Evolutionary conservation across 306 rosid genomes (phyloP).

Genomic region (Begonia masoniana): DNA sequence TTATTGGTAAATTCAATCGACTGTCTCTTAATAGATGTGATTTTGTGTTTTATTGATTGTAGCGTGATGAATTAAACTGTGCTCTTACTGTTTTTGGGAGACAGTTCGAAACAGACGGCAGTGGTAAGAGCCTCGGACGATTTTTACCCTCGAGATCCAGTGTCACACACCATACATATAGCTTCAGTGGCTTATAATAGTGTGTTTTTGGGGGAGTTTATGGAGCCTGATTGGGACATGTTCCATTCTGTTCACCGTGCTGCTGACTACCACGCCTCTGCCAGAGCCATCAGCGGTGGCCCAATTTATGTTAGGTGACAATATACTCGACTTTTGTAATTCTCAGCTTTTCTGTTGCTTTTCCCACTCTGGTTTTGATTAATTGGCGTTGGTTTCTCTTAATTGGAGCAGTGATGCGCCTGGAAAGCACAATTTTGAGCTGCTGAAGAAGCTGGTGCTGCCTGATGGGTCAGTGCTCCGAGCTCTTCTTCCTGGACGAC

Average conservation of each 20-base stretch:
- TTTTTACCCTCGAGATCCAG: conserved; percentile 72
- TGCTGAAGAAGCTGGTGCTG: conserved; percentile 57
- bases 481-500: conserved; percentile 75
- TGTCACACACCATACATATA: conserved; percentile 78
- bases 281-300: conserved; percentile 90
- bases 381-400: background rate
- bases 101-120: conserved; percentile 63
- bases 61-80: background rate
- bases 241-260: conserved; percentile 79
- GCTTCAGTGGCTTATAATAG: conserved; percentile 83
- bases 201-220: conserved; percentile 82
- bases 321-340: background rate
- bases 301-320: conserved; percentile 61
- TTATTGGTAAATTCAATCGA: conserved; percentile 30
- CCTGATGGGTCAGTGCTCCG: conserved; percentile 79
- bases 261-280: conserved; percentile 82
- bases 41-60: background rate
- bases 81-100: background rate
- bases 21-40: background rate
- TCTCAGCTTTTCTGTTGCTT: background rate
- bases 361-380: too few species aligned
- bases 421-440: conserved; percentile 62
- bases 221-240: conserved; percentile 98
- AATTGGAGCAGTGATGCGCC: conserved; percentile 53
- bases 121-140: conserved; percentile 85